These are phyloP conservation scores for Myxozyma sirexii DNA, from an alignment of 805 yeast genomes.

Conservation along the genomic window DNA sequence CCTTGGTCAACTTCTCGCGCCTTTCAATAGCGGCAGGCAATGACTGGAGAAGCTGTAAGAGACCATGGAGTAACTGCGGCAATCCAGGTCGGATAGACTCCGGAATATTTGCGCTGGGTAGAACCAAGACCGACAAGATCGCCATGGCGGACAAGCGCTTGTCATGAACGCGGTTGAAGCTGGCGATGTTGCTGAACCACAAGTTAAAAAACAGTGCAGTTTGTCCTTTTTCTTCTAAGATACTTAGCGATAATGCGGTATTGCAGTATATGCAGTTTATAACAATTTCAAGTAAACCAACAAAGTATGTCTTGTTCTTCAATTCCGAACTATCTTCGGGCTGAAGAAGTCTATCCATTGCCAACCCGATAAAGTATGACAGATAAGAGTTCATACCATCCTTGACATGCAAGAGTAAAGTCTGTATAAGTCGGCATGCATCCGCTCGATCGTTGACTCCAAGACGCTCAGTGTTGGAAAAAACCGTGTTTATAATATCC, in stretches of 20 bases:
- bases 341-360: constrained; percentile 47
- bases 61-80: constrained; percentile 53
- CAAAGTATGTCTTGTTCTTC: constrained; percentile 47
- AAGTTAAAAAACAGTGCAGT: constrained; percentile 57
- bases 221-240: constrained; percentile 51
- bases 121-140: constrained; percentile 53
- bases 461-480: constrained; percentile 49
- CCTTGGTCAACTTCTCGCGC: constrained; percentile 64
- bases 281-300: constrained; percentile 61
- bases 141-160: constrained; percentile 76
- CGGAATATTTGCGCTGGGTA: constrained; percentile 43
- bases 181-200: constrained; percentile 66
- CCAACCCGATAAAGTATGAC: constrained; percentile 50
- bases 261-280: constrained; percentile 66
- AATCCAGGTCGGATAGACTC: constrained; percentile 38
- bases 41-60: constrained; percentile 57
- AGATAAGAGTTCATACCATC: constrained; percentile 48
- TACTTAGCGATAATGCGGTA: constrained; percentile 54
- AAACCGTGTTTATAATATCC: constrained; percentile 49
- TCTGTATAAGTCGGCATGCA: constrained; percentile 67
- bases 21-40: constrained; percentile 73
- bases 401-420: constrained; percentile 61
- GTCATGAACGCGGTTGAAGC: constrained; percentile 73
- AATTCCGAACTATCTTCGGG: constrained; percentile 43
- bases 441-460: constrained; percentile 59